Percentiles rank a stretch among this genome's conserved stretches.
Conservation (phyloP, 2,329 filamentous ascomycete species). For the Volutella citrinella region DNA sequence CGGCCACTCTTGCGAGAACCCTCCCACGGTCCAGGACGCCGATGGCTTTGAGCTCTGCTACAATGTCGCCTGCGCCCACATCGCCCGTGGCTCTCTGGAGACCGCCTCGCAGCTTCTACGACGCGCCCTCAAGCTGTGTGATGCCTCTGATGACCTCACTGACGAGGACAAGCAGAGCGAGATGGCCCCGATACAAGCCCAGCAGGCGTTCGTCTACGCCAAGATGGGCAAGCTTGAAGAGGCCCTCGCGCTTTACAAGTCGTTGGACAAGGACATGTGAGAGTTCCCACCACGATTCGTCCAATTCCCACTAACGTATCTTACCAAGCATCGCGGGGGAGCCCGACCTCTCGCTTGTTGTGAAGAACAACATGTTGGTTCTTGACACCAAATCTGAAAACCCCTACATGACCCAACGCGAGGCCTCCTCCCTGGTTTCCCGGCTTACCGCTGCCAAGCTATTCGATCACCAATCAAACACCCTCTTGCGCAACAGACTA, state of each 20-base stretch:
- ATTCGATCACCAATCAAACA: conserved; percentile 65
- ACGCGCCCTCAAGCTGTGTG: conserved; percentile 68
- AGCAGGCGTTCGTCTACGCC: conserved; percentile 70
- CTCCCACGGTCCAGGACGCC: conserved; percentile 54
- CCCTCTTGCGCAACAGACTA: conserved; percentile 59
- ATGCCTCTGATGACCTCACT: conserved; percentile 67
- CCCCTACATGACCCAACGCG: conserved; percentile 64
- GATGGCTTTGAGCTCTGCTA: conserved; percentile 81
- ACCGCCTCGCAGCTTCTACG: conserved; percentile 66
- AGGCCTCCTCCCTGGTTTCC: conserved; percentile 53
- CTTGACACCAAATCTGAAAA: conserved; percentile 49
- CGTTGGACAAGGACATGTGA: conserved; percentile 61
- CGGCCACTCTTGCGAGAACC: conserved; percentile 42
- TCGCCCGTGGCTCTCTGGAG: conserved; percentile 65
- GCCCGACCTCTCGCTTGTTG: conserved; percentile 62
- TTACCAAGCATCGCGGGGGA: too few species aligned
- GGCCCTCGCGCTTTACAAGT: conserved; percentile 59
- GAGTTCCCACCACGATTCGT: conserved; percentile 23
- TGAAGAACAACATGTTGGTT: conserved; percentile 59
- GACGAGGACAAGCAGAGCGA: conserved; percentile 74
- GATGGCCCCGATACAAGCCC: conserved; percentile 70
- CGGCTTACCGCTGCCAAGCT: conserved; percentile 59
- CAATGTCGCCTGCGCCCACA: conserved; percentile 72
- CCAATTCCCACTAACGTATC: conserved; percentile 28
- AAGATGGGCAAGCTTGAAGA: conserved; percentile 65